These are phyloP conservation scores for Beauveria caledonica DNA, from an alignment of 2,329 filamentous ascomycete genomes.

Conservation along the genomic window DNA sequence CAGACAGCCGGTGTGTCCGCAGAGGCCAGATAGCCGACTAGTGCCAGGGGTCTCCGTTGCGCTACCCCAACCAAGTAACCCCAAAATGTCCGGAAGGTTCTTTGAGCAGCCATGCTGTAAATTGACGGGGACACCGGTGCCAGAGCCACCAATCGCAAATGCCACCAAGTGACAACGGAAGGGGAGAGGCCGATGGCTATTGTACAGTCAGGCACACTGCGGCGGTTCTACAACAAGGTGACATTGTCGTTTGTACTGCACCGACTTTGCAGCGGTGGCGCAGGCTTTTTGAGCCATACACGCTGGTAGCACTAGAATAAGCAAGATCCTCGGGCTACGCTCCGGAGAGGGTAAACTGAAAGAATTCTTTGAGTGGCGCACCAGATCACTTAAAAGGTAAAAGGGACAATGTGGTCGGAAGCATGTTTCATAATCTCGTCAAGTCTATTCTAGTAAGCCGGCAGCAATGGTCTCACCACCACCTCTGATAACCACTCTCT, in stretches of 20 bases:
- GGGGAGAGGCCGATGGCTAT: neutral
- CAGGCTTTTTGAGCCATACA: too few relatives aligned
- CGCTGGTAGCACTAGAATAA: too few relatives aligned
- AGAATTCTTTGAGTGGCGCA: too few relatives aligned
- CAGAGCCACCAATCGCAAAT: constrained; percentile 18
- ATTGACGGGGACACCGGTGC: constrained; percentile 12
- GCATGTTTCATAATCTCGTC: constrained; percentile 7
- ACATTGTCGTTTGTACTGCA: too few relatives aligned
- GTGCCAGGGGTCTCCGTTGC: too few relatives aligned
- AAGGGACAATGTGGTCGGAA: neutral
- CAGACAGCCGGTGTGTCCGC: neutral
- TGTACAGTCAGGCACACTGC: neutral
- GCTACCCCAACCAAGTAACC: constrained; percentile 5
- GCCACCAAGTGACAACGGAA: constrained; percentile 11
- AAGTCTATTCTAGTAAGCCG: constrained; percentile 63
- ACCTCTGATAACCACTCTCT: constrained; percentile 71
- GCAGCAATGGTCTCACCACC: constrained; percentile 81
- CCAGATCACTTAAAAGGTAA: neutral
- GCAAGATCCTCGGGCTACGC: too few relatives aligned
- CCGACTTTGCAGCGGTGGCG: too few relatives aligned
- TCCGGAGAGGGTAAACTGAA: too few relatives aligned
- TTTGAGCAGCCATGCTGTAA: constrained; percentile 4
- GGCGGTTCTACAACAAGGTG: neutral
- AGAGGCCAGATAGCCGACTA: neutral
- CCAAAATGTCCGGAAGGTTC: neutral